These are phyloP conservation scores for Leccinellum rugosiceps DNA, from an alignment of 768 basidiomycete genomes.

Conservation along the genomic window DNA sequence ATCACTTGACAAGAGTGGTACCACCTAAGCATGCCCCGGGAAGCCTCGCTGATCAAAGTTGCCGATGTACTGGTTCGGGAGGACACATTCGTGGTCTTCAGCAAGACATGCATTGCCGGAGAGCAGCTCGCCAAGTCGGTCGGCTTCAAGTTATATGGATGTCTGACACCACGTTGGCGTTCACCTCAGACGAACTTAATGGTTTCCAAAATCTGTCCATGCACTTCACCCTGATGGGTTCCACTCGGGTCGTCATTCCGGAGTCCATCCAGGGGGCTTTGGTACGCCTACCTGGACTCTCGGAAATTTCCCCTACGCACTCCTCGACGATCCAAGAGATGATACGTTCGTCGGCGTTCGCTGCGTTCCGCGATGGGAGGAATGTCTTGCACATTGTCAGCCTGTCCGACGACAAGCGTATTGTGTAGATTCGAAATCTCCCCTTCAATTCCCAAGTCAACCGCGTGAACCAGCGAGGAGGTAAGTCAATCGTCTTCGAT, in stretches of 20 bases:
- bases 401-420: slow-evolving; percentile 22
- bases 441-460: slow-evolving; percentile 33
- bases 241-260: slow-evolving; percentile 32
- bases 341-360: slow-evolving; percentile 26
- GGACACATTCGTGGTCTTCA: slow-evolving; percentile 34
- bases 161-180: slow-evolving; percentile 52
- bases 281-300: slow-evolving; percentile 54
- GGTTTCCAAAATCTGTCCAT: slow-evolving; percentile 70
- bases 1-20: slow-evolving; percentile 69
- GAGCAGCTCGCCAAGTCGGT: slow-evolving; percentile 47
- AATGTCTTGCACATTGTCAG: slow-evolving; percentile 33
- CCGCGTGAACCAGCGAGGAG: slow-evolving; percentile 24
- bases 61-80: slow-evolving; percentile 39
- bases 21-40: slow-evolving; percentile 74
- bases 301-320: slow-evolving; percentile 44
- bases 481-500: slow-evolving; percentile 31
- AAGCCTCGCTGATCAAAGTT: slow-evolving; percentile 53
- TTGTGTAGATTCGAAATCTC: slow-evolving; percentile 27
- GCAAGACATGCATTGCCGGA: slow-evolving; percentile 51
- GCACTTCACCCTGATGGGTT: slow-evolving; percentile 37
- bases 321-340: slow-evolving; percentile 35
- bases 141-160: slow-evolving; percentile 60
- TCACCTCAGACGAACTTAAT: slow-evolving; percentile 55
- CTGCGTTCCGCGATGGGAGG: slow-evolving; percentile 33
- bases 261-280: slow-evolving; percentile 53